A percentile compares a stretch with the other conserved stretches of the same genome.
Conservation (phyloP, 2,329 filamentous ascomycete species). For the Mycosphaerella sp. region DNA sequence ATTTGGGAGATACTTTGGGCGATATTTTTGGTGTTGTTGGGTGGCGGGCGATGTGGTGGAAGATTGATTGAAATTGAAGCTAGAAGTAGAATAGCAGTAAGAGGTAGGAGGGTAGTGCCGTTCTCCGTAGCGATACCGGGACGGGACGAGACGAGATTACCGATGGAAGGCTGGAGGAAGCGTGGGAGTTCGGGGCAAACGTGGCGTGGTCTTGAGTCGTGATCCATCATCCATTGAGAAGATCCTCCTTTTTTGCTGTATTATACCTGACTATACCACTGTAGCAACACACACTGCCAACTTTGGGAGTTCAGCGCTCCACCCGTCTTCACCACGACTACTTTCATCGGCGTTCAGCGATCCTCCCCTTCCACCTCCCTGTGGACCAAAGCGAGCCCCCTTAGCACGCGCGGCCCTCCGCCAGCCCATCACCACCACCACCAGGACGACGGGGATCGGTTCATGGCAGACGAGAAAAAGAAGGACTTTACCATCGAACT, state of each 20-base stretch:
- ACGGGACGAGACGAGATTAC: background rate
- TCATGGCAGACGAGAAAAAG: constrained; percentile 85
- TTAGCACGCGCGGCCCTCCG: constrained; percentile 12
- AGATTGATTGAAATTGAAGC: background rate
- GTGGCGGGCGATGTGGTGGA: background rate
- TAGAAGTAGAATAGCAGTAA: background rate
- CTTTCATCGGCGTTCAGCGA: constrained; percentile 29
- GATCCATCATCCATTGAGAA: background rate
- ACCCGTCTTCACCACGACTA: constrained; percentile 24
- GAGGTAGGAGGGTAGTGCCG: background rate
- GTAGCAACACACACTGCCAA: too few species aligned
- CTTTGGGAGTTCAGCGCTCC: too few species aligned
- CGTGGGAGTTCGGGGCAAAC: background rate
- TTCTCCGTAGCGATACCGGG: background rate
- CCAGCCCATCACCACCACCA: constrained; percentile 6
- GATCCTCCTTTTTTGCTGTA: background rate
- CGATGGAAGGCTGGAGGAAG: background rate
- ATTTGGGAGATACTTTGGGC: too few species aligned
- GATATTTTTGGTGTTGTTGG: background rate
- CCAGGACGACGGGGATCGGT: background rate
- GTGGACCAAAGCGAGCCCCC: constrained; percentile 16
- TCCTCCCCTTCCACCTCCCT: constrained; percentile 20
- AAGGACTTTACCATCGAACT: constrained; percentile 68
- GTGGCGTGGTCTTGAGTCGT: background rate
- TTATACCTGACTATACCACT: too few species aligned